Percentiles rank a stretch among this genome's conserved stretches.
These are phyloP conservation scores for Canna indica DNA, from an alignment of 176 grass and related monocot species.

Conservation along the genomic window DNA sequence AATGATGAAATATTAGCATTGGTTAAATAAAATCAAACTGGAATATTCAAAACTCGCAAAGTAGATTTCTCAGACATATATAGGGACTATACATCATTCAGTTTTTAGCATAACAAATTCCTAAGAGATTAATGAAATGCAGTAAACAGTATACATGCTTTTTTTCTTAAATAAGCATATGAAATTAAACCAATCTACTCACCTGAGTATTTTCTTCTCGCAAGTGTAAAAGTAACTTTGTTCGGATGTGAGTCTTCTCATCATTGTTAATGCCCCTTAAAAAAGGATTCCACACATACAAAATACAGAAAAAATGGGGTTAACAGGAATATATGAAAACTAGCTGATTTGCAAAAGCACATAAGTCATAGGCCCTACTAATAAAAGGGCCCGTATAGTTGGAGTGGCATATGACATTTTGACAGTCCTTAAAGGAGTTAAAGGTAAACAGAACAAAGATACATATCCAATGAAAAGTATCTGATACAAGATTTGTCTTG, in stretches of 20 bases:
- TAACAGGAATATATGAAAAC: not conserved
- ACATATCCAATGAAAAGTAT: not conserved
- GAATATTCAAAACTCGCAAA: not conserved
- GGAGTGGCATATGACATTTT: no score
- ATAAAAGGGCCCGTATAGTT: not conserved
- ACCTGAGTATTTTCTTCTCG: conserved; percentile 91
- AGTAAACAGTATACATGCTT: not conserved
- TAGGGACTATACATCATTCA: not conserved
- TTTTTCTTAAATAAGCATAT: not conserved
- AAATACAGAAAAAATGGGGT: not conserved
- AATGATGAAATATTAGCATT: not conserved
- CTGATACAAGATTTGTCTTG: not conserved
- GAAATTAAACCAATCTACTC: not conserved
- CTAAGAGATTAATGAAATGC: not conserved
- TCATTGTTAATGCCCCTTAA: conserved; percentile 91
- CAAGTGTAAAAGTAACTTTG: conserved; percentile 81
- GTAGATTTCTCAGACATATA: not conserved
- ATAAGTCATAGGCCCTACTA: not conserved
- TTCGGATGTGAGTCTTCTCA: conserved; percentile 86
- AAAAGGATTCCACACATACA: not conserved
- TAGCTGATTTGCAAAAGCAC: not conserved
- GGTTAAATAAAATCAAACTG: not conserved
- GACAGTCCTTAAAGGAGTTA: no score
- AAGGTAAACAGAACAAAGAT: no score
- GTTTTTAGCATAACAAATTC: not conserved